These are phyloP conservation scores for Daphne laureola DNA, from an alignment of 441 rosid genomes.

Conservation along the genomic window DNA sequence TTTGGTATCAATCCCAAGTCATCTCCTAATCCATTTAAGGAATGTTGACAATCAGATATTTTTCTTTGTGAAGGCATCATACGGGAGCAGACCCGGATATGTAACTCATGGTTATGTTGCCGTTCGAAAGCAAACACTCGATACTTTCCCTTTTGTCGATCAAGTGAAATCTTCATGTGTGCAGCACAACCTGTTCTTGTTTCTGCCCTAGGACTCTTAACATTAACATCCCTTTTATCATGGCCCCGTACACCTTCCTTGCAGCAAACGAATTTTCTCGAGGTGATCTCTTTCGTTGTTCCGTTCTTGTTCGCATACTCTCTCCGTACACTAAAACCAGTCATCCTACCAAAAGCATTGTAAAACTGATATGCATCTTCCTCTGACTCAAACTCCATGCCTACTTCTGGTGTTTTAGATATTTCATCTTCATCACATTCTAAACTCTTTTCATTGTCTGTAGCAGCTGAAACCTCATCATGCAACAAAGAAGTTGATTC, in stretches of 20 bases:
- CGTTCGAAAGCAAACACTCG: background rate
- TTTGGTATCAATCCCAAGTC: background rate
- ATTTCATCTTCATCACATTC: too few species aligned
- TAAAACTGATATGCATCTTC: constrained; percentile 24
- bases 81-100: background rate
- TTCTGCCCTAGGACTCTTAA: constrained; percentile 22
- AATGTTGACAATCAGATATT: background rate
- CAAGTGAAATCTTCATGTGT: constrained; percentile 2
- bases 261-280: constrained; percentile 25
- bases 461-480: too few species aligned
- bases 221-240: constrained; percentile 22
- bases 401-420: constrained; percentile 5
- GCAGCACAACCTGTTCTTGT: constrained; percentile 31
- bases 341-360: constrained; percentile 20
- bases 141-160: constrained; percentile 3
- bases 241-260: constrained; percentile 23
- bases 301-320: constrained; percentile 26
- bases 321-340: constrained; percentile 26
- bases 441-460: too few species aligned
- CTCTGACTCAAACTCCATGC: constrained; percentile 25
- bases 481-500: too few species aligned
- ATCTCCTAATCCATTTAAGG: background rate
- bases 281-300: constrained; percentile 23
- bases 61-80: background rate
- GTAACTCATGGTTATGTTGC: background rate